phyloP scores from a whole-genome alignment of 352 stramenopile species.

The Phytophthora chlamydospora region DNA sequence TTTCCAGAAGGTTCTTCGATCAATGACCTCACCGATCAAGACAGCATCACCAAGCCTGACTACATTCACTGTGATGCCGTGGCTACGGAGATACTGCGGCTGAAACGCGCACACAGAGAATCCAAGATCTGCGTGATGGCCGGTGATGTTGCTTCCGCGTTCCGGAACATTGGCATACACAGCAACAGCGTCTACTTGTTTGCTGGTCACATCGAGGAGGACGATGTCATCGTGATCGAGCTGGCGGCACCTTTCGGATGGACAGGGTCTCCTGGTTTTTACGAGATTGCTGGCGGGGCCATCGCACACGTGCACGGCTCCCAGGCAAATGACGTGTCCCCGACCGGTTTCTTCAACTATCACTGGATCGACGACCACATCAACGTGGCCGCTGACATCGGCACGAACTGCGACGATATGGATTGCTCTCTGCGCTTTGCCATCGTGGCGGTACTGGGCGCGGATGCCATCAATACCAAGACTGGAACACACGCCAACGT shows the following conservation, averaged over 20 bases:
- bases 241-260: neutral
- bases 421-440: slow-evolving; percentile 15
- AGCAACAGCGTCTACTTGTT: slow-evolving; percentile 10
- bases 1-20: slow-evolving; percentile 18
- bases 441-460: slow-evolving; percentile 6
- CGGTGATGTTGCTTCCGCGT: slow-evolving; percentile 1
- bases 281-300: slow-evolving; percentile 1
- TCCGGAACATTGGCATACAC: slow-evolving; percentile 5
- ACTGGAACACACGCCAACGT: slow-evolving; percentile 3
- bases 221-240: slow-evolving; percentile 1
- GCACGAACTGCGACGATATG: neutral
- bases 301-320: slow-evolving; percentile 8
- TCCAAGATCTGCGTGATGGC: neutral
- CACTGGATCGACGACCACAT: neutral
- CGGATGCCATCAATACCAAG: slow-evolving; percentile 14
- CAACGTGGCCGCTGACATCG: neutral
- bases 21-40: slow-evolving; percentile 26
- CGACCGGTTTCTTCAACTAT: slow-evolving; percentile 6
- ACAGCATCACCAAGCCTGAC: slow-evolving; percentile 19
- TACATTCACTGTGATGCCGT: slow-evolving; percentile 25
- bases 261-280: neutral
- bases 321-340: neutral
- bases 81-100: slow-evolving; percentile 5
- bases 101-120: neutral
- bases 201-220: slow-evolving; percentile 10